phyloP scores from a whole-genome alignment of 345 rosid genomes.

The Bruguiera sexangula region DNA sequence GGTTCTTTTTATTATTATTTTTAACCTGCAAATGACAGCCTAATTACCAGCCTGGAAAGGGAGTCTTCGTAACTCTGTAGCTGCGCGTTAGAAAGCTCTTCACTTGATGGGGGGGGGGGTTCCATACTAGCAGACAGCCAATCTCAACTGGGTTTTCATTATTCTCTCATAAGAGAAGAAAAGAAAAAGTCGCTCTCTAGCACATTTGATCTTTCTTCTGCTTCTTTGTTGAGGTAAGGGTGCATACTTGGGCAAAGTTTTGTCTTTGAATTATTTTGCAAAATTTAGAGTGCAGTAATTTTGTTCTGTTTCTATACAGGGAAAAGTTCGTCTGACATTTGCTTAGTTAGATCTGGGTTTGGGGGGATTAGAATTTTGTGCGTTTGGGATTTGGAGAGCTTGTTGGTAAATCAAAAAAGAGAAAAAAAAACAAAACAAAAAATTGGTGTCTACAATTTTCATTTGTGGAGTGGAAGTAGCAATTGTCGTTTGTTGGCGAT shows the following conservation, averaged over 20 bases:
- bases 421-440: no score
- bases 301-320: not conserved
- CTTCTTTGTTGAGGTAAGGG: conserved; percentile 34
- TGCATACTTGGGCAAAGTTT: conserved; percentile 15
- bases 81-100: conserved; percentile 33
- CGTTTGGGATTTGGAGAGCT: conserved; percentile 10
- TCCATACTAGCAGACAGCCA: conserved; percentile 28
- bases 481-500: not conserved
- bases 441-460: no score
- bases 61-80: conserved; percentile 25
- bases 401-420: no score
- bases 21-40: conserved; percentile 56
- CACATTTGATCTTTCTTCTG: conserved; percentile 14
- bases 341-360: conserved; percentile 34
- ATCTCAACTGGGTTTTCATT: conserved; percentile 30
- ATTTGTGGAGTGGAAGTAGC: no score
- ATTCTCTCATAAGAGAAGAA: not conserved
- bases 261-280: conserved; percentile 13
- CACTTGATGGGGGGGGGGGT: conserved; percentile 12
- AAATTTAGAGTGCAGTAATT: not conserved
- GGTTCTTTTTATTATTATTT: conserved; percentile 9
- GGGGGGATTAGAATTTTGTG: not conserved
- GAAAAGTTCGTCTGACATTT: conserved; percentile 10
- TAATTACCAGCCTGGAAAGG: conserved; percentile 92
- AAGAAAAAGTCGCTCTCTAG: not conserved